Conservation (phyloP, 108 stramenopile species). For the Nitzschia inconspicua region DNA sequence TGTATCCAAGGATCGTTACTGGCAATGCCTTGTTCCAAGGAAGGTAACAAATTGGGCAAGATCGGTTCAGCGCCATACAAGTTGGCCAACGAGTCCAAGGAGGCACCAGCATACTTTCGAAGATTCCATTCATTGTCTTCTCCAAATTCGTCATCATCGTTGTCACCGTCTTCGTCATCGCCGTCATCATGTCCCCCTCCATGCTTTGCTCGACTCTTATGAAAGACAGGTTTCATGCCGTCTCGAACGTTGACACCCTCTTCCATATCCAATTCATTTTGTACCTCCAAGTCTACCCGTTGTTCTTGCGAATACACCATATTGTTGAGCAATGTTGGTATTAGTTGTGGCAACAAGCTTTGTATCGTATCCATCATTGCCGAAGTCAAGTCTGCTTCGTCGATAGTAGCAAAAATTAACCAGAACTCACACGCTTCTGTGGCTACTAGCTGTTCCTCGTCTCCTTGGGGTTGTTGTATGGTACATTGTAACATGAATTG, state of each 20-base stretch:
- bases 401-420: constrained; percentile 76
- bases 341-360: constrained; percentile 51
- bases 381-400: constrained; percentile 47
- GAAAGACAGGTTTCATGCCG: constrained; percentile 80
- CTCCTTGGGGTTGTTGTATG: constrained; percentile 16
- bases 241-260: constrained; percentile 37
- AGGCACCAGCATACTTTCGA: constrained; percentile 85
- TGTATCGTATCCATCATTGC: constrained; percentile 61
- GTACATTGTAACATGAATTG: constrained; percentile 77
- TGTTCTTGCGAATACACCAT: constrained; percentile 85
- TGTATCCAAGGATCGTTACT: constrained; percentile 81
- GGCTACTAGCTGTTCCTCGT: constrained; percentile 41
- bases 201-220: constrained; percentile 53
- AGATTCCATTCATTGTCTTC: constrained; percentile 88
- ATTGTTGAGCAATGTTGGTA: constrained; percentile 72
- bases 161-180: constrained; percentile 62
- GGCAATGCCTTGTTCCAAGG: constrained; percentile 65
- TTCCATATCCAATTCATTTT: constrained; percentile 70
- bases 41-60: constrained; percentile 76
- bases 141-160: constrained; percentile 53
- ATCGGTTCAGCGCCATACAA: constrained; percentile 64
- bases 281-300: constrained; percentile 65
- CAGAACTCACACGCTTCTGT: constrained; percentile 92
- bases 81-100: constrained; percentile 72
- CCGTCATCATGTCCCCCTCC: constrained; percentile 39